Conservation (phyloP, 2,329 filamentous ascomycete species). For the Pseudogymnoascus sp. region DNA sequence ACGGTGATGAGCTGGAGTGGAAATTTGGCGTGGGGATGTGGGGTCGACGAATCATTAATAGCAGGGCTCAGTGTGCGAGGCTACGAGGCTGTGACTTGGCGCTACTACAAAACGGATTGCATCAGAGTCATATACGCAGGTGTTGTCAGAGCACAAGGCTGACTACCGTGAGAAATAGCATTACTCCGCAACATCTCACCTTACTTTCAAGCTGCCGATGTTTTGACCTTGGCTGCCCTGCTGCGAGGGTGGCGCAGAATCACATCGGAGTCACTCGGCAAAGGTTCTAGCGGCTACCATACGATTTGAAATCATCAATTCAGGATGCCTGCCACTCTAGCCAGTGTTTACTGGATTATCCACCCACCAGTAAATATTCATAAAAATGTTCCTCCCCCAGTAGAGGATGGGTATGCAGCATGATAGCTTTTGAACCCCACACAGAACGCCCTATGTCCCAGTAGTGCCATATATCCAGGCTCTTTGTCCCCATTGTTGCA, state of each 20-base stretch:
- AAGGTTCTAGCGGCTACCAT: background rate
- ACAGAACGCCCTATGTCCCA: background rate
- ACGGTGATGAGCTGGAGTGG: conserved; percentile 5
- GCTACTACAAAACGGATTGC: background rate
- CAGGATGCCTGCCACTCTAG: background rate
- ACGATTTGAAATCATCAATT: conserved; percentile 4
- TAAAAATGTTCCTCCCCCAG: background rate
- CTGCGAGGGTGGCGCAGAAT: background rate
- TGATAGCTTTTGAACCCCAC: background rate
- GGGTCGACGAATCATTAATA: conserved; percentile 8
- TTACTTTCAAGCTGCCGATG: background rate
- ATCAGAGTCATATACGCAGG: background rate
- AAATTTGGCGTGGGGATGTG: conserved; percentile 7
- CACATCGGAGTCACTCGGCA: conserved; percentile 1
- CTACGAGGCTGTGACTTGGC: conserved; percentile 7
- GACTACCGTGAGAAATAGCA: background rate
- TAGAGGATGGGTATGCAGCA: background rate
- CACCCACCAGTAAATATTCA: background rate
- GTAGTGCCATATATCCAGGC: conserved; percentile 3
- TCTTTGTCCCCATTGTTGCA: background rate
- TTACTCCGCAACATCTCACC: background rate
- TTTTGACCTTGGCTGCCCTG: background rate
- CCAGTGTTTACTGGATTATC: background rate
- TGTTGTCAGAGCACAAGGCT: background rate
- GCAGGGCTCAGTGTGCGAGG: background rate